phyloP scores from a whole-genome alignment of 2,329 filamentous ascomycete genomes.

The Dactylellina haptotyla region DNA sequence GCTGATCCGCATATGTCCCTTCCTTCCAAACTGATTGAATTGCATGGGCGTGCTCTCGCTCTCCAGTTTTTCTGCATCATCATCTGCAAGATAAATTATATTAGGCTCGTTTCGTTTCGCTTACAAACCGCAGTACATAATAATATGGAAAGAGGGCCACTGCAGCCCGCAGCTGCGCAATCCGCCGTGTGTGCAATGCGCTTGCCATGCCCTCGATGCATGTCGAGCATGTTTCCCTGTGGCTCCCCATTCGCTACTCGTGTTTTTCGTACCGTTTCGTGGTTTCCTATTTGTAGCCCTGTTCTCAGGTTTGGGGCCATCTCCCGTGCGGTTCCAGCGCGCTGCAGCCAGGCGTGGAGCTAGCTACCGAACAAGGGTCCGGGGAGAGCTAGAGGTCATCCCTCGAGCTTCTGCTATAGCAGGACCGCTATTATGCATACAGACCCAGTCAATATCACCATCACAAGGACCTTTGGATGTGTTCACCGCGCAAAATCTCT shows the following conservation, averaged over 20 bases:
- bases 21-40: conserved; percentile 36
- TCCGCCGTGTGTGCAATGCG: conserved; percentile 31
- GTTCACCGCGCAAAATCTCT: not conserved
- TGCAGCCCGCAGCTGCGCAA: conserved; percentile 11
- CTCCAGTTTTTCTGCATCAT: conserved; percentile 41
- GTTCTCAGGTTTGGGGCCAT: conserved; percentile 43
- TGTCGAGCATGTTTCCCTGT: not conserved
- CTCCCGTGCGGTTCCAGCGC: conserved; percentile 48
- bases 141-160: conserved; percentile 9
- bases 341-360: conserved; percentile 22
- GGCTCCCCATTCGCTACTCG: conserved; percentile 20
- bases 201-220: conserved; percentile 50
- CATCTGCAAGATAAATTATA: conserved; percentile 49
- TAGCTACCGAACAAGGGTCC: conserved; percentile 38
- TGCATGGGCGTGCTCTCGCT: conserved; percentile 24
- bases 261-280: conserved; percentile 6
- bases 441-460: conserved; percentile 18
- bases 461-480: conserved; percentile 39
- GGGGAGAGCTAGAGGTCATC: conserved; percentile 26
- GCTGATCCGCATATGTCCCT: conserved; percentile 47
- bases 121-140: conserved; percentile 51
- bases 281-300: conserved; percentile 42
- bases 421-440: conserved; percentile 40
- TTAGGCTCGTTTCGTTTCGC: conserved; percentile 45
- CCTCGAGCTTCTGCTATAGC: conserved; percentile 36